A percentile compares a stretch with the other conserved stretches of the same genome.
These are phyloP conservation scores for Globisporangium irregulare DNA, from an alignment of 352 stramenopile species.

Conservation along the genomic window DNA sequence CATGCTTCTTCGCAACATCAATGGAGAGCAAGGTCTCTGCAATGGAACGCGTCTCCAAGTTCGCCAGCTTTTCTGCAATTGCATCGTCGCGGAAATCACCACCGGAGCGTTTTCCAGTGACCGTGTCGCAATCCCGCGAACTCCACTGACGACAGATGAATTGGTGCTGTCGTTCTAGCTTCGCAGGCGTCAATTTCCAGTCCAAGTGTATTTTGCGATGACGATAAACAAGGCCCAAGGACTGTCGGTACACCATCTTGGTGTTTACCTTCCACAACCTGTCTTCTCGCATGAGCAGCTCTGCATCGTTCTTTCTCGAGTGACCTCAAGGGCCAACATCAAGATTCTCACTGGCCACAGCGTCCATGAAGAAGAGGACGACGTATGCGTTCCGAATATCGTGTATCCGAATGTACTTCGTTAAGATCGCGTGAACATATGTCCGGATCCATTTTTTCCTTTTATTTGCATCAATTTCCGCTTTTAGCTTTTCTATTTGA, in stretches of 20 bases:
- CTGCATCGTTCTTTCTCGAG: constrained; percentile 26
- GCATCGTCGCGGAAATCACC: too few relatives aligned
- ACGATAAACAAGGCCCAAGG: constrained; percentile 40
- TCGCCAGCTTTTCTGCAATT: too few relatives aligned
- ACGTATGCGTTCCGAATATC: constrained; percentile 15
- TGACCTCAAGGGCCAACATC: constrained; percentile 16
- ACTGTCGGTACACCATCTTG: constrained; percentile 25
- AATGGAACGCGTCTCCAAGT: too few relatives aligned
- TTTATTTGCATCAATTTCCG: too few relatives aligned
- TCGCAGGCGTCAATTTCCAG: constrained; percentile 23
- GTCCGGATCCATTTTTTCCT: background rate
- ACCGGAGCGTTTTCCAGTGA: constrained; percentile 1
- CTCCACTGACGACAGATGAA: constrained; percentile 18
- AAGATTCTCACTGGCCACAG: constrained; percentile 17
- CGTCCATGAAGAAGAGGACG: constrained; percentile 15
- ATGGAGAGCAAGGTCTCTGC: too few relatives aligned
- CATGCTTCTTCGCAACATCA: too few relatives aligned
- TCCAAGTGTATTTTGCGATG: constrained; percentile 30
- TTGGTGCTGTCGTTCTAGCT: constrained; percentile 23
- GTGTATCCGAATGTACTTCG: constrained; percentile 11
- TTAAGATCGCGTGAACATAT: too few relatives aligned
- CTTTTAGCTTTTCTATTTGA: too few relatives aligned
- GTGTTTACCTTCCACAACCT: constrained; percentile 21
- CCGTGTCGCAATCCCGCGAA: constrained; percentile 21
- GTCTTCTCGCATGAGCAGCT: constrained; percentile 29